phyloP scores from a whole-genome alignment of 2,329 filamentous ascomycete species.

The Beauveria scarabaeidicola region DNA sequence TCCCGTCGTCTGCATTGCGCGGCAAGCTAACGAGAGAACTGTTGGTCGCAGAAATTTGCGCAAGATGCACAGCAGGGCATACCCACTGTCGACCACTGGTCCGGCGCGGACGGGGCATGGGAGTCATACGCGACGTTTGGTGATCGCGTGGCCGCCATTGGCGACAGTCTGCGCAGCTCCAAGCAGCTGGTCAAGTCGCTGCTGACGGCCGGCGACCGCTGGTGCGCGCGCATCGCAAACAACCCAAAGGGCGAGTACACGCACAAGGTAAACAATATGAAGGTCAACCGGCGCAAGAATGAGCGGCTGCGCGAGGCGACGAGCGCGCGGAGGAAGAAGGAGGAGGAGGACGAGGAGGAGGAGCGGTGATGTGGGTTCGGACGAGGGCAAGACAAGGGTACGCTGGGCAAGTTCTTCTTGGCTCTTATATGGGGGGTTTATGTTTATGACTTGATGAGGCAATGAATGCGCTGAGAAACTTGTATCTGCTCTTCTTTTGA shows the following conservation, averaged over 20 bases:
- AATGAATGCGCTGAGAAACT: neutral
- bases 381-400: neutral
- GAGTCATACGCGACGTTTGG: constrained; percentile 20
- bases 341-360: neutral
- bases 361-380: neutral
- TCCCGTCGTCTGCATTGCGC: too few relatives aligned
- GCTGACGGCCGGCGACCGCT: constrained; percentile 17
- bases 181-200: constrained; percentile 24
- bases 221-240: constrained; percentile 20
- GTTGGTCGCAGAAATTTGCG: constrained; percentile 13
- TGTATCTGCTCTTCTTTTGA: neutral
- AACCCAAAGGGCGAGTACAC: constrained; percentile 18
- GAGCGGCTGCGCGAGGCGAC: constrained; percentile 1
- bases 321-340: neutral
- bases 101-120: constrained; percentile 21
- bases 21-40: neutral
- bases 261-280: constrained; percentile 19
- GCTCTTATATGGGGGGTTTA: neutral
- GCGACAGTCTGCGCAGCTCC: constrained; percentile 16
- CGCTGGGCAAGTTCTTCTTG: neutral
- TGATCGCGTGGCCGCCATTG: constrained; percentile 19
- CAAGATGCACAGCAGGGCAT: constrained; percentile 20
- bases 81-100: constrained; percentile 19
- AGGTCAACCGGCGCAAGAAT: constrained; percentile 19
- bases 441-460: neutral